Evolutionary conservation across 176 grass and related monocot species (phyloP).

Genomic region (Bolboschoenus planiculmis): DNA sequence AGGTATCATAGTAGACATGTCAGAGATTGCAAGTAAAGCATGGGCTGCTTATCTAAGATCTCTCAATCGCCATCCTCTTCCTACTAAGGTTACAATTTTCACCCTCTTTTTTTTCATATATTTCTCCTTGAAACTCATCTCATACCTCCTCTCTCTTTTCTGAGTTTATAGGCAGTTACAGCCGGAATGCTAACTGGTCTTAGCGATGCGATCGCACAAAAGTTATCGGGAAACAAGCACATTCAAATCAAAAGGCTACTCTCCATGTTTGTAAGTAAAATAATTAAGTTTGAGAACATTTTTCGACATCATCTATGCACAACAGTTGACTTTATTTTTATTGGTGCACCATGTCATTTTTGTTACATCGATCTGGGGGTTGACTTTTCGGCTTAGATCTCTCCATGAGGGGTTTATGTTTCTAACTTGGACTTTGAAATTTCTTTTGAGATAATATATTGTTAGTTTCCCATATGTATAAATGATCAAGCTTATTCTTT

Average conservation of each 20-base stretch:
- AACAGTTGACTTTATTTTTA: neutral
- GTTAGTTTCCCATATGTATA: neutral
- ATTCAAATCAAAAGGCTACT: constrained; percentile 42
- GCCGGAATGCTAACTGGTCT: constrained; percentile 31
- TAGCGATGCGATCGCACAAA: constrained; percentile 38
- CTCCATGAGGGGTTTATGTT: neutral
- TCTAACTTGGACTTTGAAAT: neutral
- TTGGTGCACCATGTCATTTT: neutral
- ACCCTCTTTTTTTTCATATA: neutral
- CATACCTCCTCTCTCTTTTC: neutral
- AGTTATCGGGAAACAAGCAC: constrained; percentile 32
- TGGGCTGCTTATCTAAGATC: constrained; percentile 24
- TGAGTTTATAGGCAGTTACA: constrained; percentile 28
- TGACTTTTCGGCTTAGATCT: constrained; percentile 7
- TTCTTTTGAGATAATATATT: neutral
- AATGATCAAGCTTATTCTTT: neutral
- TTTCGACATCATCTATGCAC: neutral
- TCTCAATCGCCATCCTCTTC: constrained; percentile 28
- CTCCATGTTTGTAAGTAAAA: constrained; percentile 33
- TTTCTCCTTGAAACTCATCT: neutral
- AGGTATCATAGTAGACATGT: constrained; percentile 33
- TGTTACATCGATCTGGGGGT: neutral
- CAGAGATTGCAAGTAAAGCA: constrained; percentile 22
- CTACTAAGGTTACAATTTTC: constrained; percentile 28
- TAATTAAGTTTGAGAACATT: neutral